phyloP scores from a whole-genome alignment of 1,284 basidiomycete species.

The Trametes versicolor region DNA sequence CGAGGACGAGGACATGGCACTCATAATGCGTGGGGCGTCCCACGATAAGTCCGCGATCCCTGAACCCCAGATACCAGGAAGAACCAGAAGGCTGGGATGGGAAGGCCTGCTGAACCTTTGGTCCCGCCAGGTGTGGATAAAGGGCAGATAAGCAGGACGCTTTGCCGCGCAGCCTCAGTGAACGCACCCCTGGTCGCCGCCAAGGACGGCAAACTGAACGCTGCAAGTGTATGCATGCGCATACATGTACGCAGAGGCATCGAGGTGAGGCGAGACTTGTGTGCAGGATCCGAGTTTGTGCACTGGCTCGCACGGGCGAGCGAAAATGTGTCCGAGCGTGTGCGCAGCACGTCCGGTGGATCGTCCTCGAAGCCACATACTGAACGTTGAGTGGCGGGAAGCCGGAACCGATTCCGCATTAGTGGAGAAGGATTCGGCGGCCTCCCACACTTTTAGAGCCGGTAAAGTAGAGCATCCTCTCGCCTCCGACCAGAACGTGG shows the following conservation, averaged over 20 bases:
- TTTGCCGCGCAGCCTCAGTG: not conserved
- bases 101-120: not conserved
- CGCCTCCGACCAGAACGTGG: not conserved
- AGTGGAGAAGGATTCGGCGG: not conserved
- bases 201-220: not conserved
- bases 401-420: not conserved
- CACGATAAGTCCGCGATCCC: slow-evolving; percentile 1
- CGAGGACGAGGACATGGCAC: slow-evolving; percentile 3
- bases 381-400: not conserved
- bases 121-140: not conserved
- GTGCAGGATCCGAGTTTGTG: not conserved
- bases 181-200: not conserved
- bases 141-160: not conserved
- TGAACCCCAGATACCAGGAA: not conserved
- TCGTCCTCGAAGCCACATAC: not conserved
- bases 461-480: not conserved
- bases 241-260: slow-evolving; percentile 9
- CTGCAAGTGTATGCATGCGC: not conserved
- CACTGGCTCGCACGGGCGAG: slow-evolving; percentile 9
- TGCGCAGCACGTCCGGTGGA: slow-evolving; percentile 8
- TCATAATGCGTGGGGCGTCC: not conserved
- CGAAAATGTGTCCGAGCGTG: slow-evolving; percentile 10
- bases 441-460: slow-evolving; percentile 10
- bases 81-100: slow-evolving; percentile 5
- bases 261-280: not conserved